phyloP scores from a whole-genome alignment of 1,284 basidiomycete species.

The Malassezia japonica region DNA sequence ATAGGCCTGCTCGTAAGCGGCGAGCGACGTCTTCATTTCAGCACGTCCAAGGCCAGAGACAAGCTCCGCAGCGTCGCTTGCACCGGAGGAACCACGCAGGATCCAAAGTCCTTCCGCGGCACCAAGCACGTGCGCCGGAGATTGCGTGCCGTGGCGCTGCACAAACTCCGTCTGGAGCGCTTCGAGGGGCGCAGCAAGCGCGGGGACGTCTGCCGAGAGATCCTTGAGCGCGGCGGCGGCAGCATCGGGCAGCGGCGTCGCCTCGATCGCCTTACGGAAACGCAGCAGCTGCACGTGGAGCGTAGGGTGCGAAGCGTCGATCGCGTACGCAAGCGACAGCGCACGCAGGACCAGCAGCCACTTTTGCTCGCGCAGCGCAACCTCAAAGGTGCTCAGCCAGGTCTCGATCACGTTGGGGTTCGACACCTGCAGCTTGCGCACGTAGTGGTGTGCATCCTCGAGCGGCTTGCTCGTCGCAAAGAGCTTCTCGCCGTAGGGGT shows the following conservation, averaged over 20 bases:
- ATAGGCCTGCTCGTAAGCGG: neutral
- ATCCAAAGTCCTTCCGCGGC: constrained; percentile 53
- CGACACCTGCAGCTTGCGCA: constrained; percentile 59
- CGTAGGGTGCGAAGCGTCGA: constrained; percentile 59
- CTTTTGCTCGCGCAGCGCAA: constrained; percentile 67
- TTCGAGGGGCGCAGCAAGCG: constrained; percentile 52
- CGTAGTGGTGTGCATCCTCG: constrained; percentile 64
- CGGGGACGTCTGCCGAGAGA: constrained; percentile 30
- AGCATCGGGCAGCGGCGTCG: constrained; percentile 14
- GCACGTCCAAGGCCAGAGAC: neutral
- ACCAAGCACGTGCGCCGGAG: constrained; percentile 58
- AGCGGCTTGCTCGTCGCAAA: constrained; percentile 52
- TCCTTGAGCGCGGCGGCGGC: constrained; percentile 40
- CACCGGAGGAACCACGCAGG: constrained; percentile 9
- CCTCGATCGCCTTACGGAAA: constrained; percentile 52
- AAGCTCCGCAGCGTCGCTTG: constrained; percentile 4
- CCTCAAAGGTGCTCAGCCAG: constrained; percentile 70
- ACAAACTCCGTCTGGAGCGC: constrained; percentile 66
- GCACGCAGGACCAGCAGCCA: constrained; percentile 68
- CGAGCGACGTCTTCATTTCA: neutral
- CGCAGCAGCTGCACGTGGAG: constrained; percentile 65
- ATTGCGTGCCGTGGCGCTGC: constrained; percentile 57
- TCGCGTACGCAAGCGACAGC: constrained; percentile 56
- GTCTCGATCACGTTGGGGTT: constrained; percentile 56
- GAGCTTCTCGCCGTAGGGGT: constrained; percentile 32